A percentile compares a stretch with the other conserved stretches of the same genome.
phyloP scores from a whole-genome alignment of 345 rosid species.

The Populus deltoides region DNA sequence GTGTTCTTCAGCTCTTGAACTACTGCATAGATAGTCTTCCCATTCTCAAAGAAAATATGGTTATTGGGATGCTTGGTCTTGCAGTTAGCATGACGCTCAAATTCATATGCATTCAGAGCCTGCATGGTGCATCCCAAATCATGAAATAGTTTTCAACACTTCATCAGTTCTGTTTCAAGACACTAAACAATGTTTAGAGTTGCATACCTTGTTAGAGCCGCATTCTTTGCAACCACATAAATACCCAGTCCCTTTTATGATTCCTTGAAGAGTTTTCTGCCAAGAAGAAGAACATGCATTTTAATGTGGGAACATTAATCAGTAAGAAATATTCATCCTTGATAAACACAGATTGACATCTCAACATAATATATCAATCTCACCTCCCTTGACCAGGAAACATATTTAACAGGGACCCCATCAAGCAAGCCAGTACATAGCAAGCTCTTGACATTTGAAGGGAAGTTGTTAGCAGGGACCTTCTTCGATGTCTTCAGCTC shows the following conservation, averaged over 20 bases:
- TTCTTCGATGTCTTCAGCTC: conserved; percentile 54
- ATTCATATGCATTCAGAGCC: conserved; percentile 85
- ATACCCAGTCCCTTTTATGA: conserved; percentile 87
- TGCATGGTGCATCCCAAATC: conserved; percentile 15
- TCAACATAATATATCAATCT: conserved; percentile 6
- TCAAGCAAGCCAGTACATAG: conserved; percentile 93
- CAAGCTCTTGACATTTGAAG: conserved; percentile 88
- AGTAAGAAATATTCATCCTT: background rate
- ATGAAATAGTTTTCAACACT: background rate
- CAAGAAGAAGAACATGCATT: conserved; percentile 2
- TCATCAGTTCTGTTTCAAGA: conserved; percentile 2
- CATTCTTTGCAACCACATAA: conserved; percentile 83
- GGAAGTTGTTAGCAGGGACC: conserved; percentile 85
- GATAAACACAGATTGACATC: background rate
- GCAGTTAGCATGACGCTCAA: conserved; percentile 88
- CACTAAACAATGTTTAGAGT: background rate
- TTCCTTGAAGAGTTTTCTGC: conserved; percentile 67
- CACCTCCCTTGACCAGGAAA: conserved; percentile 80
- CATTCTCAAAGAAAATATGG: conserved; percentile 92
- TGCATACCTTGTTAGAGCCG: conserved; percentile 63
- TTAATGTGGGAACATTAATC: background rate
- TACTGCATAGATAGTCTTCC: conserved; percentile 90
- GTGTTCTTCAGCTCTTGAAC: conserved; percentile 86
- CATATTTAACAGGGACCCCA: conserved; percentile 81
- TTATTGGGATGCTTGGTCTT: conserved; percentile 97